A percentile compares a stretch with the other conserved stretches of the same genome.
phyloP scores from a whole-genome alignment of 148 eudicot species.

The Spergularia marina region DNA sequence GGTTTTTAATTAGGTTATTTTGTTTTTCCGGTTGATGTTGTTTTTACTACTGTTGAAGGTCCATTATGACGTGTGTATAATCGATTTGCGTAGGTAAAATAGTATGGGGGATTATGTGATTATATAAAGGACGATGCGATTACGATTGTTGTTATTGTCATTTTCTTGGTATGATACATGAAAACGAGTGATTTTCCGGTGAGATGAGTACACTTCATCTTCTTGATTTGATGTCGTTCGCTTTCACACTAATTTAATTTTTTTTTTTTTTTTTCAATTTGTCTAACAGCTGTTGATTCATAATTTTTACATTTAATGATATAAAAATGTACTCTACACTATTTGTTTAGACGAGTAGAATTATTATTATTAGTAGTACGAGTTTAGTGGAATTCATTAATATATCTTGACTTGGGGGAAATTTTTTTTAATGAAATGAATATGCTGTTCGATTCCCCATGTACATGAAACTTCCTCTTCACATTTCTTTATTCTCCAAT shows the following conservation, averaged over 20 bases:
- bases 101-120: neutral
- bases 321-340: too few relatives aligned
- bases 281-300: neutral
- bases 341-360: neutral
- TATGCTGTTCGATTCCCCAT: slow-evolving; percentile 30
- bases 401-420: slow-evolving; percentile 6
- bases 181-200: slow-evolving; percentile 17
- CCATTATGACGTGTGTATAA: too few relatives aligned
- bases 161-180: slow-evolving; percentile 16
- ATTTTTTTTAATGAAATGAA: slow-evolving; percentile 15
- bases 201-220: slow-evolving; percentile 23
- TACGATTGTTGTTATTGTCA: neutral
- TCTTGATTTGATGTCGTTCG: slow-evolving; percentile 14
- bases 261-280: neutral
- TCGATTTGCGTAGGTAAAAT: too few relatives aligned
- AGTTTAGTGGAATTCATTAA: neutral
- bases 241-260: neutral
- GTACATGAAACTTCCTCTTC: slow-evolving; percentile 31
- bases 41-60: too few relatives aligned
- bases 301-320: neutral
- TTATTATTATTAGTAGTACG: neutral
- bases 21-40: too few relatives aligned
- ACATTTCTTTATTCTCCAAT: neutral
- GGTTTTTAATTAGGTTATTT: slow-evolving; percentile 9
- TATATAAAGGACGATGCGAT: neutral